Evolutionary conservation across 345 rosid species (phyloP).

Genomic region (Syzygium jambos): DNA sequence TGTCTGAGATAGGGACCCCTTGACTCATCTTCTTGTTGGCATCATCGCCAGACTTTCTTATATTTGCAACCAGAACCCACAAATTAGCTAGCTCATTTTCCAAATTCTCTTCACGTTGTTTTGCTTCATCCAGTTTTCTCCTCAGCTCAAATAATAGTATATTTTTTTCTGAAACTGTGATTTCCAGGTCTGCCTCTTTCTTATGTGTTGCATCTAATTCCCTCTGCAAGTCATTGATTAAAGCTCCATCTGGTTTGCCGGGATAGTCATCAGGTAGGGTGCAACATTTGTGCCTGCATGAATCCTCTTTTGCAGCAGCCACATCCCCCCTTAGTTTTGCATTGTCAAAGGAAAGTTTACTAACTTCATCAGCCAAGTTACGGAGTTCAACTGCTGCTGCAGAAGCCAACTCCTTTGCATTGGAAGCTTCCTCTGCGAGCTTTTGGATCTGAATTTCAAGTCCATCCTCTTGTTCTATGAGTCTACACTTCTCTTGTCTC

Average conservation of each 20-base stretch:
- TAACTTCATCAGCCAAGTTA: slow-evolving; percentile 66
- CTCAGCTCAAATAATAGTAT: slow-evolving; percentile 28
- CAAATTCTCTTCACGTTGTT: slow-evolving; percentile 36
- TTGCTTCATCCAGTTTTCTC: slow-evolving; percentile 41
- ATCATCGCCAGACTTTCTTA: slow-evolving; percentile 25
- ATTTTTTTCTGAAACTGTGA: slow-evolving; percentile 30
- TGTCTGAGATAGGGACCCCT: no score
- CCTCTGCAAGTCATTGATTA: slow-evolving; percentile 36
- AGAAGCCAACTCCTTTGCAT: slow-evolving; percentile 64
- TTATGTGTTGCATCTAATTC: slow-evolving; percentile 31
- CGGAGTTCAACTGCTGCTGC: slow-evolving; percentile 65
- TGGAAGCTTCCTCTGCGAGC: slow-evolving; percentile 58
- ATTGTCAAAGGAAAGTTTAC: slow-evolving; percentile 55
- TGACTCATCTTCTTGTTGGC: slow-evolving; percentile 5
- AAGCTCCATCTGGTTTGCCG: slow-evolving; percentile 13
- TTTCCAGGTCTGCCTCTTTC: slow-evolving; percentile 33
- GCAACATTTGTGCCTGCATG: slow-evolving; percentile 14
- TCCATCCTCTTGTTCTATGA: slow-evolving; percentile 49
- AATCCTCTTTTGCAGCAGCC: slow-evolving; percentile 32
- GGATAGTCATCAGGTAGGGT: slow-evolving; percentile 14
- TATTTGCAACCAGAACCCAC: slow-evolving; percentile 51
- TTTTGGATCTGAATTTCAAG: slow-evolving; percentile 42
- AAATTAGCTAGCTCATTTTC: slow-evolving; percentile 57
- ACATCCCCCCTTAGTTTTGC: slow-evolving; percentile 44
- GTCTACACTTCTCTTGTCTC: slow-evolving; percentile 38